These are phyloP conservation scores for Endotrypanum monterogeii DNA, from an alignment of 208 protist genomes.

Conservation along the genomic window DNA sequence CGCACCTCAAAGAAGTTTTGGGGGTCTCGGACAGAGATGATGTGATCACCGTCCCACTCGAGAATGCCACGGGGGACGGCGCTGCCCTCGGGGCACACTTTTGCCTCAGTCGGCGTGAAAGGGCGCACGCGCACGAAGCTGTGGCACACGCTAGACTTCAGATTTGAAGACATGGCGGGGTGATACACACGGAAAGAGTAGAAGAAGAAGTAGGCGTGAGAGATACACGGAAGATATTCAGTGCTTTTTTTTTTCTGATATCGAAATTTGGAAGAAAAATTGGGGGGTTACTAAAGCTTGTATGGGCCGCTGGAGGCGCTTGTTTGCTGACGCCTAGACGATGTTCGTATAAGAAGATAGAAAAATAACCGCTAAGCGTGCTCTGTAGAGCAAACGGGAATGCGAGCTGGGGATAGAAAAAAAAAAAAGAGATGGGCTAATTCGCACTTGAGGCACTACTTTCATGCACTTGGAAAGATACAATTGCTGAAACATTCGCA, in stretches of 20 bases:
- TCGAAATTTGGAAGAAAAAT: no score
- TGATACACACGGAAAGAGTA: not conserved
- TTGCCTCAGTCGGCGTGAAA: conserved; percentile 68
- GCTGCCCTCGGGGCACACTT: conserved; percentile 65
- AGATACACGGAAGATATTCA: not conserved
- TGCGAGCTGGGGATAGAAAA: no score
- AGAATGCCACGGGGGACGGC: conserved; percentile 73
- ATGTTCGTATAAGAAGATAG: not conserved
- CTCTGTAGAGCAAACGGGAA: not conserved
- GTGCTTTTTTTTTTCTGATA: no score
- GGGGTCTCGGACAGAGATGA: conserved; percentile 69
- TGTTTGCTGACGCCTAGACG: not conserved
- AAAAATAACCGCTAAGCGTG: not conserved
- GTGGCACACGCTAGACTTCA: conserved; percentile 34
- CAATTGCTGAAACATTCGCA: no score
- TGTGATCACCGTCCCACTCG: conserved; percentile 52
- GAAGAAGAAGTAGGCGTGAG: not conserved
- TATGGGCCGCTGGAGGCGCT: not conserved
- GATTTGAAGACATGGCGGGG: conserved; percentile 15
- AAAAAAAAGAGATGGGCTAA: no score
- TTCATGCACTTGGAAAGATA: no score
- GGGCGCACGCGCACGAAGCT: conserved; percentile 81
- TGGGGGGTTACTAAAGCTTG: not conserved
- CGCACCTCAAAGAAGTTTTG: conserved; percentile 65
- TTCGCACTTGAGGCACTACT: no score